Evolutionary conservation across 2,329 filamentous ascomycete species (phyloP), one percentile per base, ranked within the genome.

Genomic region (Dactylellina parvicollis): DNA sequence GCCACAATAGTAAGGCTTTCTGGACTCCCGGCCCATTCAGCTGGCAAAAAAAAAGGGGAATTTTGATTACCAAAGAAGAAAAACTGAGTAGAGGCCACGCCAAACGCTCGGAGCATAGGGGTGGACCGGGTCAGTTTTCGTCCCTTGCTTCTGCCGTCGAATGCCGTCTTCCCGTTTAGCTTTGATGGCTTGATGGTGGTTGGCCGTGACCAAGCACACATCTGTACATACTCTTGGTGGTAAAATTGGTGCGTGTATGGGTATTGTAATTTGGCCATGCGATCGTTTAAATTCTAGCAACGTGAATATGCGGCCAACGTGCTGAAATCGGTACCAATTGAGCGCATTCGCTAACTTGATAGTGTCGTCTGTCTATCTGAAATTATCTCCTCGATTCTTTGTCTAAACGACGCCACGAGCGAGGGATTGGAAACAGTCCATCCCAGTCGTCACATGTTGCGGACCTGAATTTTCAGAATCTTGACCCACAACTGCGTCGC

Each of bases 201-300:
- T 28, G 30, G 46, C 26, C 47, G 55, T 73, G 69, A 60, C 69
- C 55, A 56, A n/a, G n/a, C n/a, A n/a, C n/a, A n/a, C n/a, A n/a
- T n/a, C n/a, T n/a, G n/a, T n/a, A n/a, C n/a, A n/a, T n/a, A n/a
- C n/a, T n/a, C n/a, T n/a, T n/a, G n/a, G n/a, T n/a, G n/a, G n/a
- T n/a, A 50, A 59, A n/a, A 38, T 38, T 60, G 28, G 50, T 26
- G 20, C 24, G n/a, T 36, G 9, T 47, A 61, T 50, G 56, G 57
- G 56, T 50, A 54, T 62, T 62, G 66, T 49, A 49, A 72, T 64
- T 72, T 70, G 54, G 66, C 66, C 66, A 72, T 72, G 66, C 57
- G 44, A 50, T 55, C 28, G 22, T 57, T 57, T 66, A 65, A 72
- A 24, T 49, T 32, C 46, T 36, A 52, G 42, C 30, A 57, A 67